Percentiles rank a stretch among this genome's conserved stretches.
These are phyloP conservation scores for Zhuliangozyma parablackwelliae DNA, from an alignment of 1,139 yeast species.

Conservation along the genomic window DNA sequence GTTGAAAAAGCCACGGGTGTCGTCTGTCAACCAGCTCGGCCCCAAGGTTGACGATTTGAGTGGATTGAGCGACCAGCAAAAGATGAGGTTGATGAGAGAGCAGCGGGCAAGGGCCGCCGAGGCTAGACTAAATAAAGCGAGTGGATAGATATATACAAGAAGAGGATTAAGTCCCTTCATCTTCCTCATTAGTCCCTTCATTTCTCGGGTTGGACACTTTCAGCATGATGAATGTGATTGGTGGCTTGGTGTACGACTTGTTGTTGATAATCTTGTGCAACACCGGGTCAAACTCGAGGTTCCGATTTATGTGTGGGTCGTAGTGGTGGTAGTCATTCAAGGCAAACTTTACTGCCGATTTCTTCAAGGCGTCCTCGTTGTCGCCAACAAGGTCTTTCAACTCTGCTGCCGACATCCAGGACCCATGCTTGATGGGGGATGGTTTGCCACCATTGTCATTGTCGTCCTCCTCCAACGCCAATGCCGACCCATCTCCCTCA, in stretches of 20 bases:
- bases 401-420: conserved; percentile 48
- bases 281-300: conserved; percentile 8
- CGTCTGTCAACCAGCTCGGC: conserved; percentile 27
- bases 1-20: conserved; percentile 29
- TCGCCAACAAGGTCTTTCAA: conserved; percentile 8
- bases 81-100: conserved; percentile 78
- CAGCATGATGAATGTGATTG: conserved; percentile 10
- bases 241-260: conserved; percentile 2
- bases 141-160: too few relatives aligned
- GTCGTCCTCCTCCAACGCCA: conserved; percentile 12
- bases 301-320: conserved; percentile 31
- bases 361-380: conserved; percentile 23
- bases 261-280: conserved; percentile 7
- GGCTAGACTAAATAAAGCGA: conserved; percentile 52
- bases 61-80: conserved; percentile 59
- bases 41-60: conserved; percentile 20
- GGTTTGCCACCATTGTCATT: conserved; percentile 4
- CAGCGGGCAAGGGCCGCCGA: conserved; percentile 97
- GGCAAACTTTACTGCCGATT: conserved; percentile 49
- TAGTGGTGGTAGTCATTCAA: conserved; percentile 60
- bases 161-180: background rate
- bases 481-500: conserved; percentile 29
- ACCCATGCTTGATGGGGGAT: background rate
- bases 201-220: conserved; percentile 2
- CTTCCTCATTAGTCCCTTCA: background rate